Evolutionary conservation across 768 basidiomycete species (phyloP).

Genomic region (Terana coerulea): DNA sequence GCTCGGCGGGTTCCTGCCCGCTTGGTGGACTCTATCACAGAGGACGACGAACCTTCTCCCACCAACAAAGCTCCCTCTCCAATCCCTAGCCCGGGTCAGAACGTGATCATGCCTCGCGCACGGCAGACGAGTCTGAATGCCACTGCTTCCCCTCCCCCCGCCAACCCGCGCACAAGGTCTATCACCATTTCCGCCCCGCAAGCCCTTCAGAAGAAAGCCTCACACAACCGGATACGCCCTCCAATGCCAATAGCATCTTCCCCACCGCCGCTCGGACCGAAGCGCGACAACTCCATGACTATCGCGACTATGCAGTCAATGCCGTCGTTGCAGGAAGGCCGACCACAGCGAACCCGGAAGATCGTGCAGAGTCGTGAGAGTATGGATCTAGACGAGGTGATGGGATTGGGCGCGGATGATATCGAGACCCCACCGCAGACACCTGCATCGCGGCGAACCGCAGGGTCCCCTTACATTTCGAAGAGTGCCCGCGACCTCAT

Average conservation of each 20-base stretch:
- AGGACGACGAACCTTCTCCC: conserved; percentile 48
- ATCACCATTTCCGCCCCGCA: conserved; percentile 20
- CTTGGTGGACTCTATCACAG: conserved; percentile 57
- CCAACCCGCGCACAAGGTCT: conserved; percentile 12
- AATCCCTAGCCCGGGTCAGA: conserved; percentile 40
- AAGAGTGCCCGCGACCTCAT: conserved; percentile 45
- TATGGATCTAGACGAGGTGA: conserved; percentile 70
- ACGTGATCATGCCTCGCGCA: conserved; percentile 32
- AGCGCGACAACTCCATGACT: conserved; percentile 7
- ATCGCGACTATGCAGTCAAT: neutral
- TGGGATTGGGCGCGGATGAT: conserved; percentile 63
- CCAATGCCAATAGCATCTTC: conserved; percentile 5
- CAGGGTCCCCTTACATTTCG: conserved; percentile 33
- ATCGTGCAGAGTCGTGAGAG: conserved; percentile 60
- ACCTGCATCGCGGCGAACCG: neutral
- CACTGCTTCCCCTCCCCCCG: conserved; percentile 19
- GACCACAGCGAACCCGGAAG: conserved; percentile 49
- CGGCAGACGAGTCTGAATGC: conserved; percentile 12
- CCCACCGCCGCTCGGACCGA: too few relatives aligned
- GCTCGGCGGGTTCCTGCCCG: conserved; percentile 41
- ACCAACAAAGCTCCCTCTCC: conserved; percentile 25
- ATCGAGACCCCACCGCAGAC: neutral
- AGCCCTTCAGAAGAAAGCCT: conserved; percentile 5
- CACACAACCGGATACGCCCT: conserved; percentile 2
- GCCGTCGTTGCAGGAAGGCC: conserved; percentile 14